Percentiles rank a stretch among this genome's conserved stretches.
These are phyloP conservation scores for Tuber calosporum DNA, from an alignment of 495 filamentous ascomycete genomes.

Conservation along the genomic window DNA sequence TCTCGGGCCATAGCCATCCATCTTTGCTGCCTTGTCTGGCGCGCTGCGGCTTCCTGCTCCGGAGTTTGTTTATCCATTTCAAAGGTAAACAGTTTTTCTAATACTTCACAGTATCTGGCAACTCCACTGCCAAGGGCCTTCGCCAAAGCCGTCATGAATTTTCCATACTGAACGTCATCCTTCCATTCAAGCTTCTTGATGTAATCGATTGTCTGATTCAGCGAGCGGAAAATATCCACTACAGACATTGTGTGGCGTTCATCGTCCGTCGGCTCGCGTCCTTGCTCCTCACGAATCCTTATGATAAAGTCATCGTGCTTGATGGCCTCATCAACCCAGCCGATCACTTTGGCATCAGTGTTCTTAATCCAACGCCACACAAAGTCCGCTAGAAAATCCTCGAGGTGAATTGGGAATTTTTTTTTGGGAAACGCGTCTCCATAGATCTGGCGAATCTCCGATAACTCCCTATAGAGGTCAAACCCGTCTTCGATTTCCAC, in stretches of 20 bases:
- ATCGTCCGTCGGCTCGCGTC: constrained; percentile 57
- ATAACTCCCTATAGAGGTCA: constrained; percentile 79
- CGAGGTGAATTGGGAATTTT: constrained; percentile 76
- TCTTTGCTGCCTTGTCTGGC: constrained; percentile 80
- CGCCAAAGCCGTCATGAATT: constrained; percentile 93
- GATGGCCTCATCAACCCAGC: constrained; percentile 82
- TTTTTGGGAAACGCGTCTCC: constrained; percentile 57
- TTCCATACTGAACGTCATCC: constrained; percentile 84
- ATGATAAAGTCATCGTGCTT: constrained; percentile 73
- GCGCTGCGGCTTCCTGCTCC: constrained; percentile 70
- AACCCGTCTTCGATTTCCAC: constrained; percentile 86
- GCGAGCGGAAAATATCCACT: constrained; percentile 88
- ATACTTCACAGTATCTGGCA: constrained; percentile 79
- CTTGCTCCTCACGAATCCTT: constrained; percentile 32
- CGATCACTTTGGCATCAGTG: constrained; percentile 68
- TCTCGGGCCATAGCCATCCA: constrained; percentile 88
- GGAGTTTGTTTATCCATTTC: constrained; percentile 90
- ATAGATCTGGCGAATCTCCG: constrained; percentile 74
- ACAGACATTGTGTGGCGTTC: constrained; percentile 87
- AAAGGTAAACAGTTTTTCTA: constrained; percentile 76
- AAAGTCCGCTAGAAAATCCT: constrained; percentile 77
- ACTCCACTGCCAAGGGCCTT: constrained; percentile 80
- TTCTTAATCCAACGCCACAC: constrained; percentile 89
- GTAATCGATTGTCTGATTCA: constrained; percentile 82
- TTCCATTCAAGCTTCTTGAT: constrained; percentile 83